A percentile compares a stretch with the other conserved stretches of the same genome.
phyloP scores from a whole-genome alignment of 106 monocot species.

The Dioscorea alata region DNA sequence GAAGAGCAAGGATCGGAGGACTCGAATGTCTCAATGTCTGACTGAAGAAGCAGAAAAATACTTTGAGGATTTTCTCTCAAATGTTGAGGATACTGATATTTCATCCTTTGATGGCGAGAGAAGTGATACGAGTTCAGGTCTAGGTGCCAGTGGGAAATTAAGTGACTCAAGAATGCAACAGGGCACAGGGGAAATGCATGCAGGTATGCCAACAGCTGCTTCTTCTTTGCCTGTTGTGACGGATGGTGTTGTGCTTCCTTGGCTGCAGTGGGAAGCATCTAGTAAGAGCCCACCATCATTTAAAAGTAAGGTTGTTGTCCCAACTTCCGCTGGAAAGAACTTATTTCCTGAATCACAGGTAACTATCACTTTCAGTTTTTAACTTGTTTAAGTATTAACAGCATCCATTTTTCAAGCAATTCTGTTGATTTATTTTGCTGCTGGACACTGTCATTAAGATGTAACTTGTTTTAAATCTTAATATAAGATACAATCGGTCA shows the following conservation, averaged over 20 bases:
- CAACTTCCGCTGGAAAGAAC: neutral
- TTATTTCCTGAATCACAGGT: neutral
- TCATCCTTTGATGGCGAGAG: conserved; percentile 97
- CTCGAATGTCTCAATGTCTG: conserved; percentile 55
- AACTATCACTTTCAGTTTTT: neutral
- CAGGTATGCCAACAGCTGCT: conserved; percentile 13
- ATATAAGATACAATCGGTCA: too few species aligned
- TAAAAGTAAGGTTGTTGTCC: conserved; percentile 18
- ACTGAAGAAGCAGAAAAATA: conserved; percentile 90
- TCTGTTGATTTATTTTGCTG: too few species aligned
- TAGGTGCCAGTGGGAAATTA: conserved; percentile 30
- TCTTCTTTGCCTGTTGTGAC: conserved; percentile 31
- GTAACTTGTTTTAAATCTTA: too few species aligned
- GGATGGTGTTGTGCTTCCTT: conserved; percentile 84
- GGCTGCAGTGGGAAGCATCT: conserved; percentile 94
- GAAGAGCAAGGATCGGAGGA: conserved; percentile 59
- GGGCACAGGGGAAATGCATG: conserved; percentile 23
- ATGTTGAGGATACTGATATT: conserved; percentile 93
- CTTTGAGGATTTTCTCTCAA: conserved; percentile 87
- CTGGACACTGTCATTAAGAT: too few species aligned
- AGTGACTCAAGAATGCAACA: conserved; percentile 14
- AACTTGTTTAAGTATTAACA: neutral
- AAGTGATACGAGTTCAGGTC: conserved; percentile 75
- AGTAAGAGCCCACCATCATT: conserved; percentile 35
- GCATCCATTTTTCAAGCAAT: too few species aligned